phyloP scores from a whole-genome alignment of 2,329 filamentous ascomycete genomes.

The Pyricularia grisea region DNA sequence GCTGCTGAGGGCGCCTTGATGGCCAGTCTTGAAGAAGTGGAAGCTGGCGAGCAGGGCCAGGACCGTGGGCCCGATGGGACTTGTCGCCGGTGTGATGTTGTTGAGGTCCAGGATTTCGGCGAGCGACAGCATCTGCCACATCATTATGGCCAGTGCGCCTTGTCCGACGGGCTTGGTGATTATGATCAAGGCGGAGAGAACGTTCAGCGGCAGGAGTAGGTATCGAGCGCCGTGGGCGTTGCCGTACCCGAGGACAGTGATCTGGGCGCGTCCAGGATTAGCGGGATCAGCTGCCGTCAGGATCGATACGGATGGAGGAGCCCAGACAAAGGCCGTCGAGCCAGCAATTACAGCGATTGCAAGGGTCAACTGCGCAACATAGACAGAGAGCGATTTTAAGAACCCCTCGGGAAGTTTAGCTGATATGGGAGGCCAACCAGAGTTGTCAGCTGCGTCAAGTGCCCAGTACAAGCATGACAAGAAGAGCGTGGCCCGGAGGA shows the following conservation, averaged over 20 bases:
- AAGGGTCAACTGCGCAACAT: conserved; percentile 71
- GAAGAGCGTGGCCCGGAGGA: conserved; percentile 66
- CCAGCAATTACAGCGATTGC: conserved; percentile 76
- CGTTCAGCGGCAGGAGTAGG: conserved; percentile 71
- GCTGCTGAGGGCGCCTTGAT: conserved; percentile 76
- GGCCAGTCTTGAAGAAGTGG: conserved; percentile 96
- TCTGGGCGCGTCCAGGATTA: conserved; percentile 33
- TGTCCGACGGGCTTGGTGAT: conserved; percentile 93
- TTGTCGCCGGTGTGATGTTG: conserved; percentile 44
- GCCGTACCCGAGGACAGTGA: conserved; percentile 82
- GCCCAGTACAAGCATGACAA: conserved; percentile 78
- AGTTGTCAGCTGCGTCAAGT: conserved; percentile 81
- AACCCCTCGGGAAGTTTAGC: conserved; percentile 41
- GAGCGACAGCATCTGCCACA: conserved; percentile 84
- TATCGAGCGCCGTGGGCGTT: conserved; percentile 92
- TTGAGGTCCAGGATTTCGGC: conserved; percentile 54
- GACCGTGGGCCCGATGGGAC: conserved; percentile 72
- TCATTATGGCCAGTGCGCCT: conserved; percentile 69
- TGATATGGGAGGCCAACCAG: conserved; percentile 54
- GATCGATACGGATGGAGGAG: conserved; percentile 75
- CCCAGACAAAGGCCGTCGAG: conserved; percentile 75
- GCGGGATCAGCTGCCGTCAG: conserved; percentile 36
- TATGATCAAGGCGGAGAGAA: conserved; percentile 66
- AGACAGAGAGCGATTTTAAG: conserved; percentile 66
- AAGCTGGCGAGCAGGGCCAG: conserved; percentile 85